These are phyloP conservation scores for Suhomyces panamericanus DNA, from an alignment of 1,139 yeast genomes.

Conservation along the genomic window DNA sequence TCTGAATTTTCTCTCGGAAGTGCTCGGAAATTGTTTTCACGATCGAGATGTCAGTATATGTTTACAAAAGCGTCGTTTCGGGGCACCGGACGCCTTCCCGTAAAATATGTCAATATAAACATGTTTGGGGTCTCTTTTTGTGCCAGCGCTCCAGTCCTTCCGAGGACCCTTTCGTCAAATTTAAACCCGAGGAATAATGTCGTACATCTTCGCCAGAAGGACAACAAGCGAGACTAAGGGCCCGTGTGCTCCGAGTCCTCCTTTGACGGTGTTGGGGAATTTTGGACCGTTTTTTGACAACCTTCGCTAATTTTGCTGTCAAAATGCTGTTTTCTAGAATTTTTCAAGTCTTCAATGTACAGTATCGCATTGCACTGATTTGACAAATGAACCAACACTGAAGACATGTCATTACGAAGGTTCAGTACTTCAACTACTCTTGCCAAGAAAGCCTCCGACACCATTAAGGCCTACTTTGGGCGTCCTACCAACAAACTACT, in stretches of 20 bases:
- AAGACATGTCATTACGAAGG: constrained; percentile 8
- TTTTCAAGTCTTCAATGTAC: background rate
- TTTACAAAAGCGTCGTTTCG: background rate
- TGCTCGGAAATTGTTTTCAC: no score
- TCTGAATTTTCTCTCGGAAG: background rate
- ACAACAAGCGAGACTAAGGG: no score
- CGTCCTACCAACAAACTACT: constrained; percentile 57
- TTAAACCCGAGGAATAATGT: no score
- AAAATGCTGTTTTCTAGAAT: background rate
- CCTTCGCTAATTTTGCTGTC: no score
- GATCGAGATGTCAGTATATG: background rate
- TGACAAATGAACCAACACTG: background rate
- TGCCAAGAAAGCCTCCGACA: constrained; percentile 8
- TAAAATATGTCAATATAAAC: background rate
- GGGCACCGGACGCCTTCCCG: background rate
- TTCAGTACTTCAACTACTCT: constrained; percentile 4
- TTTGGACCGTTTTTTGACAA: no score
- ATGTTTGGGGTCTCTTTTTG: background rate
- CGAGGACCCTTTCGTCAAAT: no score
- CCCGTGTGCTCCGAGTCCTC: no score
- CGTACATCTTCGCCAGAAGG: no score
- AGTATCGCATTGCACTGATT: background rate
- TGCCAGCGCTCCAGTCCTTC: background rate
- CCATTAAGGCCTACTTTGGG: constrained; percentile 36
- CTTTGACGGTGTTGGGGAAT: no score